Conservation (phyloP, 345 rosid species). For the Hevea brasiliensis region DNA sequence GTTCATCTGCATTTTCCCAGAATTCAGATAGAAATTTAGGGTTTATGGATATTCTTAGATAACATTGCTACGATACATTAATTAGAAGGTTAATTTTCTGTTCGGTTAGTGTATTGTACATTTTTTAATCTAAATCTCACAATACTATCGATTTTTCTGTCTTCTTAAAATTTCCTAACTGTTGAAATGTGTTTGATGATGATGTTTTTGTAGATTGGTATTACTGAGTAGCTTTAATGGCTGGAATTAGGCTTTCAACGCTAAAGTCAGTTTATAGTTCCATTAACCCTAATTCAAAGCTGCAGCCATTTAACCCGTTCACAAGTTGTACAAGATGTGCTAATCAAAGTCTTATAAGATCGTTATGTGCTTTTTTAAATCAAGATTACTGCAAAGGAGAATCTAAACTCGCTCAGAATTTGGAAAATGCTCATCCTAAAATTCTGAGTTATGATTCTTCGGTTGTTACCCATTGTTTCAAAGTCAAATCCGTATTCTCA, state of each 20-base stretch:
- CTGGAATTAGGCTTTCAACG: slow-evolving; percentile 41
- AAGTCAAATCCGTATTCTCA: slow-evolving; percentile 19
- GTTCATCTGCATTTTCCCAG: neutral
- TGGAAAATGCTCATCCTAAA: slow-evolving; percentile 17
- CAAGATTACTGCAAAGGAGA: slow-evolving; percentile 15
- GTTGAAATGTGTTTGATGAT: neutral
- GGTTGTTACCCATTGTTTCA: slow-evolving; percentile 14
- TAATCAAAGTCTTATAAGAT: slow-evolving; percentile 21
- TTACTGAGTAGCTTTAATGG: slow-evolving; percentile 37
- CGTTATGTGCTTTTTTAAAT: slow-evolving; percentile 20
- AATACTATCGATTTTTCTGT: neutral
- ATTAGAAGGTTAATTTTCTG: neutral
- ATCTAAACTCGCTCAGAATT: slow-evolving; percentile 17
- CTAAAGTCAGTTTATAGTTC: slow-evolving; percentile 41
- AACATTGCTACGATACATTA: no score
- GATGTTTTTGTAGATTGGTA: slow-evolving; percentile 13
- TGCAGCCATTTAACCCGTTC: slow-evolving; percentile 15
- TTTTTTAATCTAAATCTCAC: neutral
- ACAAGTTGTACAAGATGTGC: slow-evolving; percentile 16
- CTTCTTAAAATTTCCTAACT: neutral
- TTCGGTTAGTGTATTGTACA: neutral
- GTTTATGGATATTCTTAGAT: neutral
- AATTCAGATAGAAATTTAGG: neutral
- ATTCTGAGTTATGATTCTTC: slow-evolving; percentile 12
- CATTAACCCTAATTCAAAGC: slow-evolving; percentile 17